Conservation (phyloP, 139 green algal genomes). For the Diplosphaera chodatii region DNA sequence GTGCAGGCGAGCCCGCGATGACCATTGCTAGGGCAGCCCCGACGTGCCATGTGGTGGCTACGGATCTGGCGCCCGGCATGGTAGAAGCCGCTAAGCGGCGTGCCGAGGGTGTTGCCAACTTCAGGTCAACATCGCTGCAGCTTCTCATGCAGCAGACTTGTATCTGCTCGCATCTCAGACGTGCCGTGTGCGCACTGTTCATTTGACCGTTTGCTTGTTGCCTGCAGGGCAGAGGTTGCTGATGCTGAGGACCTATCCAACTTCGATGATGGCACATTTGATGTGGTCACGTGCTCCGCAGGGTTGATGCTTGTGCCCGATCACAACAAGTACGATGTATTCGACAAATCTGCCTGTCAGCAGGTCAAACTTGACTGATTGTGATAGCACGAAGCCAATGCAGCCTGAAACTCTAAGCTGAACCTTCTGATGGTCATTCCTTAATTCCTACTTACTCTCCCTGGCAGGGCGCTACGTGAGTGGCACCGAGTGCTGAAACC, state of each 20-base stretch:
- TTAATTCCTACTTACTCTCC: not conserved
- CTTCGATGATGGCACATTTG: slow-evolving; percentile 4
- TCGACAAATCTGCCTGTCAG: too few relatives aligned
- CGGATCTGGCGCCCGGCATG: not conserved
- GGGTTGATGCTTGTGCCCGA: not conserved
- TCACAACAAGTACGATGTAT: too few relatives aligned
- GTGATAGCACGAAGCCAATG: too few relatives aligned
- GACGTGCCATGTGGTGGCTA: not conserved
- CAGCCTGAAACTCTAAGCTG: too few relatives aligned
- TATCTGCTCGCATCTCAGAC: too few relatives aligned
- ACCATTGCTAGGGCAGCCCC: not conserved
- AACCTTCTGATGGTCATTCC: too few relatives aligned
- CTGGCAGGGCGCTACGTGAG: not conserved
- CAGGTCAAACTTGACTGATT: too few relatives aligned
- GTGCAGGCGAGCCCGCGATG: not conserved
- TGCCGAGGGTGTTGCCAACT: not conserved
- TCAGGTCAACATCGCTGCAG: not conserved
- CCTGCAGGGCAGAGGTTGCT: slow-evolving; percentile 4
- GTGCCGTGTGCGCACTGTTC: too few relatives aligned
- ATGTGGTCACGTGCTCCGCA: slow-evolving; percentile 13
- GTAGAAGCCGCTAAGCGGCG: not conserved
- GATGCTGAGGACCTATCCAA: slow-evolving; percentile 14
- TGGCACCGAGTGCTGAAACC: slow-evolving; percentile 15
- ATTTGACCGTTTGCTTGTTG: too few relatives aligned
- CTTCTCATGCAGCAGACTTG: too few relatives aligned